Percentiles rank a stretch among this genome's conserved stretches.
These are phyloP conservation scores for Leishmania aethiopica DNA, from an alignment of 208 protist species.

Conservation along the genomic window DNA sequence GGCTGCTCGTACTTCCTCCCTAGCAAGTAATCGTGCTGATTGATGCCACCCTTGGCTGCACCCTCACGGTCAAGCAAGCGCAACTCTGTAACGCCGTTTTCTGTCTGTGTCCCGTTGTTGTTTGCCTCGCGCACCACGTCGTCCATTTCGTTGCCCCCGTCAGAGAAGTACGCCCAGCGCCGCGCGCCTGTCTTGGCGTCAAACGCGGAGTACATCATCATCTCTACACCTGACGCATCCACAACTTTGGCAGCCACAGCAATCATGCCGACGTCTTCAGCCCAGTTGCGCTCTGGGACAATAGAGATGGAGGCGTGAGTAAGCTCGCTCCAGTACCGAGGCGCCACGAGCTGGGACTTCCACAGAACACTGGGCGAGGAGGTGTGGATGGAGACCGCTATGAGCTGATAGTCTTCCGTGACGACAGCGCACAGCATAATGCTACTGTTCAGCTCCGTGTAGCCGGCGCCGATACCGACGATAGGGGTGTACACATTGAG, in stretches of 20 bases:
- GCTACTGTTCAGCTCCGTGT: slow-evolving; percentile 28
- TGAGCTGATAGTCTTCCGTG: slow-evolving; percentile 58
- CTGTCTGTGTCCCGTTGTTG: slow-evolving; percentile 5
- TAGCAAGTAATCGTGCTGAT: slow-evolving; percentile 3
- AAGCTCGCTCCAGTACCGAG: slow-evolving; percentile 23
- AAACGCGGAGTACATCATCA: slow-evolving; percentile 76
- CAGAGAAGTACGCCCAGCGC: slow-evolving; percentile 80
- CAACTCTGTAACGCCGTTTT: neutral
- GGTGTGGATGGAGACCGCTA: slow-evolving; percentile 14
- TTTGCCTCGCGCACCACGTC: slow-evolving; percentile 58
- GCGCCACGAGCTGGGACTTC: slow-evolving; percentile 36
- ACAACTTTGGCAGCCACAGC: slow-evolving; percentile 49
- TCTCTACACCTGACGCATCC: slow-evolving; percentile 26
- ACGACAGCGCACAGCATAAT: slow-evolving; percentile 57
- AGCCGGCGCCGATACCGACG: slow-evolving; percentile 65
- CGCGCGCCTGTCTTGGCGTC: slow-evolving; percentile 64
- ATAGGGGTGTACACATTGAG: slow-evolving; percentile 42
- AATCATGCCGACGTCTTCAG: slow-evolving; percentile 77
- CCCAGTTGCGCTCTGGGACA: slow-evolving; percentile 75
- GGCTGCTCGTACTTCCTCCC: slow-evolving; percentile 52
- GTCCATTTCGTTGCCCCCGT: slow-evolving; percentile 67
- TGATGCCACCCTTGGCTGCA: neutral
- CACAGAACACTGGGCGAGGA: slow-evolving; percentile 42
- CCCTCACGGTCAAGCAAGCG: neutral
- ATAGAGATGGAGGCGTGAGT: slow-evolving; percentile 69